Base-by-base conservation (phyloP, 176 grass and related monocot genomes). In the Aegilops sharonensis region DNA sequence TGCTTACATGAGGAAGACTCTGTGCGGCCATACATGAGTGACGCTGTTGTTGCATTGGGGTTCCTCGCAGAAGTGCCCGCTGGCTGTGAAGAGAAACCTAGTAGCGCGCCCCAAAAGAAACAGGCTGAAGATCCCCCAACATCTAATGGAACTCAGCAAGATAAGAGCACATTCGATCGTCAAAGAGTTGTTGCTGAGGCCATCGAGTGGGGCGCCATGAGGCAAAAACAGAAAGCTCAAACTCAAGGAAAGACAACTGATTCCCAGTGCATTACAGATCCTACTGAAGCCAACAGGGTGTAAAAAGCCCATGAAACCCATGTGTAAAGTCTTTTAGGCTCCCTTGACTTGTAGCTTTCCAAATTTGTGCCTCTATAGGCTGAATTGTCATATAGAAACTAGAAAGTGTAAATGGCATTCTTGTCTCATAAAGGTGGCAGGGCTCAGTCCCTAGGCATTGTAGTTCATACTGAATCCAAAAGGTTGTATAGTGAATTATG, bases 1-100 rank as follows among this genome's bases (percentile, higher is more conserved):
- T 99, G 97, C 77, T 42, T 96, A 64, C 97, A 99, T 80, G 94
- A 96, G 34, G 97, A 92, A 76, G 88, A 89, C 56, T 66, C 78
- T 56, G 83, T 88, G 47, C 85, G 94, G 10, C 97, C 97, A 50
- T 88, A 88, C 47, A 96, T 96, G 90, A 89, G 87, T 61, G 97
- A 99, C 54, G 90, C 95, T 29, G 86, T 91, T 48, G 88, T 85
- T n/a, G 79, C 94, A 71, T 32, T 99, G 45, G 90, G 86, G 54
- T 85, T 91, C 81, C 94, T 99, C 5, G 78, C 90, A 30, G 66
- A 65, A 76, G 81, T 85, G 45, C 66, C 79, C 17, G 36, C 67
- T 63, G 85, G 39, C 39, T 75, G 88, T 80, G 64, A 82, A 62
- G 48, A 39, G 6, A 92, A 62, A 65, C 34, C 85, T 42, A 24